Percentiles rank a stretch among this genome's conserved stretches.
These are phyloP conservation scores for Nigrograna mackinnonii DNA, from an alignment of 2,329 filamentous ascomycete species.

Conservation along the genomic window DNA sequence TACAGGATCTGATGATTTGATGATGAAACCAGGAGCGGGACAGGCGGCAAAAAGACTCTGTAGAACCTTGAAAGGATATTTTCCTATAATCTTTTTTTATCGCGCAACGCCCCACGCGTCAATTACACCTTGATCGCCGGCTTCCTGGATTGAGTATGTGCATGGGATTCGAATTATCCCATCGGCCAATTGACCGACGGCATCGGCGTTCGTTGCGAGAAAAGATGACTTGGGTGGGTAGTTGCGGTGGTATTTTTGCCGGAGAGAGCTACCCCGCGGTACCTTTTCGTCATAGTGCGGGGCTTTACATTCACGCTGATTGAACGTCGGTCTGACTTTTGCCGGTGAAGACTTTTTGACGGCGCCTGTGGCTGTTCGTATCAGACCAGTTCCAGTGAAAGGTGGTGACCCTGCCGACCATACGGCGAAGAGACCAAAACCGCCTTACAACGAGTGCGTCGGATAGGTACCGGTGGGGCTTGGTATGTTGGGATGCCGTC, in stretches of 20 bases:
- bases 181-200: constrained; percentile 5
- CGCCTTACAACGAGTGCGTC: too few species aligned
- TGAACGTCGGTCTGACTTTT: constrained; percentile 12
- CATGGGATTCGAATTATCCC: too few species aligned
- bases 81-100: too few species aligned
- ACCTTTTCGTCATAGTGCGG: constrained; percentile 19
- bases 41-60: too few species aligned
- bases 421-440: too few species aligned
- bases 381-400: not conserved
- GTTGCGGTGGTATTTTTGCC: constrained; percentile 13
- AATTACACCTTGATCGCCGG: constrained; percentile 3
- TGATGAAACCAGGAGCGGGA: not conserved
- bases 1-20: not conserved
- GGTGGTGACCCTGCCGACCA: too few species aligned
- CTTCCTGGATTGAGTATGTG: constrained; percentile 9
- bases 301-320: constrained; percentile 8
- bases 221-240: too few species aligned
- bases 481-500: too few species aligned
- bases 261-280: constrained; percentile 15
- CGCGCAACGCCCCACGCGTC: constrained; percentile 2
- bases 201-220: too few species aligned
- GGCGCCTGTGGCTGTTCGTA: too few species aligned
- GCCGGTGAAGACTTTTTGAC: constrained; percentile 7
- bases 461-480: too few species aligned
- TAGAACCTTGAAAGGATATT: too few species aligned